Conservation (phyloP, 1,139 yeast genomes). For the Lodderomyces parapsilosis region DNA sequence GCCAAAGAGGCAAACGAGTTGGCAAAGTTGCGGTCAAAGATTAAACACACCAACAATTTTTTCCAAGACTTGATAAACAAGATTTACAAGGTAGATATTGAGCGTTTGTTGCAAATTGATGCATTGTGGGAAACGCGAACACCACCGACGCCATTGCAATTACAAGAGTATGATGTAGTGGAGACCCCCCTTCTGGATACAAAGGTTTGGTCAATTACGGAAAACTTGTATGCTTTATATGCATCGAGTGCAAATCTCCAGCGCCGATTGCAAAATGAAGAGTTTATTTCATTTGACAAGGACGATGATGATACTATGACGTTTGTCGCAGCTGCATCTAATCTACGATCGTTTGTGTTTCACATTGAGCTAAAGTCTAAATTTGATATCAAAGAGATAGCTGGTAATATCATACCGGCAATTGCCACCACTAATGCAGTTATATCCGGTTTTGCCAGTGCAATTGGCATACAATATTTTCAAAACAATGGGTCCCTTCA, state of each 20-base stretch:
- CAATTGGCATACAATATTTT: constrained; percentile 62
- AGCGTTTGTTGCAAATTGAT: constrained; percentile 67
- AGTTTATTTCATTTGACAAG: constrained; percentile 76
- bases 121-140: constrained; percentile 75
- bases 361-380: constrained; percentile 71
- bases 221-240: constrained; percentile 62
- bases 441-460: constrained; percentile 82
- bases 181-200: constrained; percentile 45
- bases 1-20: constrained; percentile 77
- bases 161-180: constrained; percentile 18
- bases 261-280: constrained; percentile 43
- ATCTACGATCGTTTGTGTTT: constrained; percentile 73
- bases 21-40: constrained; percentile 53
- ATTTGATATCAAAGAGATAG: constrained; percentile 89
- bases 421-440: constrained; percentile 98
- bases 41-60: constrained; percentile 33
- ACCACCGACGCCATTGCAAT: constrained; percentile 63
- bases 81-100: constrained; percentile 68
- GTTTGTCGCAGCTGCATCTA: constrained; percentile 87
- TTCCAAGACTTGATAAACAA: constrained; percentile 47
- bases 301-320: constrained; percentile 90
- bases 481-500: constrained; percentile 8
- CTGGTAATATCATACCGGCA: constrained; percentile 98
- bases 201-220: constrained; percentile 57
- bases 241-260: constrained; percentile 52